Base-by-base conservation (phyloP, 306 rosid species). In the Quercus glauca region DNA sequence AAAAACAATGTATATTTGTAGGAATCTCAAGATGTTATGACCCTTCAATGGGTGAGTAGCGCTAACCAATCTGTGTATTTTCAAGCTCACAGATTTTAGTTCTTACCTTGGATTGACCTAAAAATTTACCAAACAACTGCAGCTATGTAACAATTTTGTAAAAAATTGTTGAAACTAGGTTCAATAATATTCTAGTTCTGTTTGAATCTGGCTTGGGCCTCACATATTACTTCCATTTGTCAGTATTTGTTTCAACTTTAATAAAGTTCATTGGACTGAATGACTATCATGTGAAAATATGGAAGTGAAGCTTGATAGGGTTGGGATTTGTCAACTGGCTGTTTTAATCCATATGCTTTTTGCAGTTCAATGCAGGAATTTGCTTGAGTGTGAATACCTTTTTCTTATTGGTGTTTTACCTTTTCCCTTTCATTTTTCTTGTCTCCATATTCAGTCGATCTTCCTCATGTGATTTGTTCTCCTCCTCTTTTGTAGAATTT, bases 331-430 rank as follows among this genome's bases (percentile, higher is more conserved):
- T 63, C 41, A 63, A 63, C 20, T 26, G 28, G 69, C 35, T 63
- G 37, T 63, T 28, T 59, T 82, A 69, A 69, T 55, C 52, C 68
- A 69, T 64, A 69, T 69, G 60, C n/a, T 67, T 84, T 64, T 49
- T 3, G n/a, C 77, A 71, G 80, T 55, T 70, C 75, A 56, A 74
- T 31, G 20, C 76, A 55, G 76, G 85, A 74, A 85, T 81, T 71
- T 20, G 63, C 67, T 73, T 33, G 67, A 49, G 65, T 70, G 73
- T 73, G 60, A 8, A 28, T 67, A 41, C 14, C 5, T 55, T 49
- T 58, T 78, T 20, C 55, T 84, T 63, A 13, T 63, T 75, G 68
- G 37, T 59, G 18, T 57, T 65, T 72, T 52, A 18, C 31, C 19
- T 3, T 17, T 73, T 37, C 63, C 25, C 76, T 31, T 21, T 15